phyloP scores from a whole-genome alignment of 306 rosid genomes.

The Abrus precatorius region DNA sequence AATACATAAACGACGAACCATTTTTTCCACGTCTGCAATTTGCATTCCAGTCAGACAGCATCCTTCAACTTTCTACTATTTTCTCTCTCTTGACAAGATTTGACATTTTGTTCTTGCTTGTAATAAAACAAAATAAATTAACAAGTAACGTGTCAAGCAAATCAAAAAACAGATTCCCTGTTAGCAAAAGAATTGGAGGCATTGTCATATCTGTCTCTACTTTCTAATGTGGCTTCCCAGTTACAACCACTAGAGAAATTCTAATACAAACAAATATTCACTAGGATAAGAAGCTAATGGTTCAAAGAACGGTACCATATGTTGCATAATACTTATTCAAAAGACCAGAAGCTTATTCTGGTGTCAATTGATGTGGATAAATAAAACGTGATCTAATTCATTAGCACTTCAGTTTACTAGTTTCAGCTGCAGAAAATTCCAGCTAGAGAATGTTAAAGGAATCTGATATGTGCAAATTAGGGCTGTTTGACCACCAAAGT shows the following conservation, averaged over 20 bases:
- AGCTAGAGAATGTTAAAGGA: constrained; percentile 22
- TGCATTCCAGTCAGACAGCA: constrained; percentile 35
- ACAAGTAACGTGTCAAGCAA: neutral
- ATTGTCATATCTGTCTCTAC: constrained; percentile 42
- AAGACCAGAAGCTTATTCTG: constrained; percentile 42
- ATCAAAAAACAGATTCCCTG: constrained; percentile 56
- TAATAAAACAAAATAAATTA: constrained; percentile 26
- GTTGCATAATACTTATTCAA: constrained; percentile 35
- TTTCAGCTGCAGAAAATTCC: neutral
- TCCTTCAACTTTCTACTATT: constrained; percentile 45
- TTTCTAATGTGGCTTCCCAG: constrained; percentile 48
- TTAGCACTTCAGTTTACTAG: constrained; percentile 16
- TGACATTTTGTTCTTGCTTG: constrained; percentile 59
- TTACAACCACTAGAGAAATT: constrained; percentile 36
- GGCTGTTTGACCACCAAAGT: neutral
- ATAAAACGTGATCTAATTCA: constrained; percentile 32
- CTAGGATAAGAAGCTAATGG: constrained; percentile 37
- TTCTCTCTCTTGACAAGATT: constrained; percentile 45
- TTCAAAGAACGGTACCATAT: constrained; percentile 9
- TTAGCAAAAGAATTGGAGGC: constrained; percentile 31
- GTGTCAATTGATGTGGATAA: constrained; percentile 26
- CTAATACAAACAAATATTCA: neutral
- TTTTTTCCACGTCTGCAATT: constrained; percentile 38
- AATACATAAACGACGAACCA: constrained; percentile 13
- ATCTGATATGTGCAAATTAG: constrained; percentile 29